Conservation (phyloP, 768 basidiomycete genomes). For the Hericium erinaceus region DNA sequence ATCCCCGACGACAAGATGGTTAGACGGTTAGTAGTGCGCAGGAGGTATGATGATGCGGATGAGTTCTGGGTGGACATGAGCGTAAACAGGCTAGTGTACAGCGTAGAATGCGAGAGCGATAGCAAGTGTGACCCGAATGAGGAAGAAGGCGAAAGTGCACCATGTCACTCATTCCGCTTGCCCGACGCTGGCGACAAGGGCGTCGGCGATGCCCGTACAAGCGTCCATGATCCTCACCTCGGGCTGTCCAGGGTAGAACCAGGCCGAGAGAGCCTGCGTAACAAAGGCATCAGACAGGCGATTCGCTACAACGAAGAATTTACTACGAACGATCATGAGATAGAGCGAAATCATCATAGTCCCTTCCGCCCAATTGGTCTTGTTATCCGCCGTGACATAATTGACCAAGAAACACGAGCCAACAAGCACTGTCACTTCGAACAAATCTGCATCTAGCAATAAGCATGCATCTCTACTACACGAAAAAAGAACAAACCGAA, state of each 20-base stretch:
- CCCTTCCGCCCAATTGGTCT: conserved; percentile 77
- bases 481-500: conserved; percentile 38
- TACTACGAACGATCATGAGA: conserved; percentile 45
- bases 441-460: conserved; percentile 39
- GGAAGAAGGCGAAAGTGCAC: not conserved
- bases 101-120: no score
- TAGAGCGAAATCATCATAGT: conserved; percentile 60
- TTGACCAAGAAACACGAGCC: conserved; percentile 71
- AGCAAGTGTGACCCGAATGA: no score
- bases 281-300: not conserved
- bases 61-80: no score
- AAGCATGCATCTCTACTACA: no score
- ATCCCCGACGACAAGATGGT: no score
- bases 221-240: conserved; percentile 34
- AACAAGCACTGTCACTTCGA: conserved; percentile 56
- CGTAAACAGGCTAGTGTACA: no score
- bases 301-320: no score
- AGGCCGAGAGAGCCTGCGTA: conserved; percentile 41
- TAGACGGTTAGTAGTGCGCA: no score
- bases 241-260: conserved; percentile 59
- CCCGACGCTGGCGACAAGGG: conserved; percentile 16
- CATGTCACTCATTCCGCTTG: not conserved
- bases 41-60: no score
- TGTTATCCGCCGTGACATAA: conserved; percentile 68
- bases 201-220: conserved; percentile 30